These are phyloP conservation scores for Codiaeum variegatum DNA, from an alignment of 441 rosid genomes.

Conservation along the genomic window DNA sequence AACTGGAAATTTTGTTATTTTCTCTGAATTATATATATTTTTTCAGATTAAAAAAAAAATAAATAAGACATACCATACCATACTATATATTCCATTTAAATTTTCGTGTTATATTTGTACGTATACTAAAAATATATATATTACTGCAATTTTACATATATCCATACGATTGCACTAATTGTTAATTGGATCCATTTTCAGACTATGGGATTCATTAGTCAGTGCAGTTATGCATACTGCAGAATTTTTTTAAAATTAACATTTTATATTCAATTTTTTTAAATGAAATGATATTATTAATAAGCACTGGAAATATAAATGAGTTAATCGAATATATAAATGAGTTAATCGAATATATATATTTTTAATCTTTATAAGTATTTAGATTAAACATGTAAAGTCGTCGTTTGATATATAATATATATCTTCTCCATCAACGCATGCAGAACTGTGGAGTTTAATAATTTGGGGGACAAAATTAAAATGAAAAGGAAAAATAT, in stretches of 20 bases:
- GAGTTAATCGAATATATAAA: too few species aligned
- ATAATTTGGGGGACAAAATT: too few species aligned
- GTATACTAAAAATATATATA: not conserved
- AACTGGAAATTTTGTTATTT: conserved; percentile 4
- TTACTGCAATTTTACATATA: not conserved
- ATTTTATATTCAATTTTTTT: not conserved
- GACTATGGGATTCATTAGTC: not conserved
- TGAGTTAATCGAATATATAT: too few species aligned
- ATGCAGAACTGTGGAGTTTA: too few species aligned
- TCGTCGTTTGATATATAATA: too few species aligned
- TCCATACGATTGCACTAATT: conserved; percentile 13
- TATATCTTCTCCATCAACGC: too few species aligned
- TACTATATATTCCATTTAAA: not conserved
- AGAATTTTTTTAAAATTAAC: not conserved
- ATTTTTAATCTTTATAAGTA: too few species aligned
- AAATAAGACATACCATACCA: not conserved
- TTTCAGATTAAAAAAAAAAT: not conserved
- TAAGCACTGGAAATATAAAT: not conserved
- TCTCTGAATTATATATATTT: not conserved
- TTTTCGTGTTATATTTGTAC: not conserved
- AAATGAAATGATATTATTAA: not conserved
- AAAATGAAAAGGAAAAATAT: too few species aligned
- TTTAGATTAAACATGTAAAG: too few species aligned
- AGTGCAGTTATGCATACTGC: not conserved
- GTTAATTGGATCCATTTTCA: not conserved